These are phyloP conservation scores for Aurifilum marmelostoma DNA, from an alignment of 2,329 filamentous ascomycete species.

Conservation along the genomic window DNA sequence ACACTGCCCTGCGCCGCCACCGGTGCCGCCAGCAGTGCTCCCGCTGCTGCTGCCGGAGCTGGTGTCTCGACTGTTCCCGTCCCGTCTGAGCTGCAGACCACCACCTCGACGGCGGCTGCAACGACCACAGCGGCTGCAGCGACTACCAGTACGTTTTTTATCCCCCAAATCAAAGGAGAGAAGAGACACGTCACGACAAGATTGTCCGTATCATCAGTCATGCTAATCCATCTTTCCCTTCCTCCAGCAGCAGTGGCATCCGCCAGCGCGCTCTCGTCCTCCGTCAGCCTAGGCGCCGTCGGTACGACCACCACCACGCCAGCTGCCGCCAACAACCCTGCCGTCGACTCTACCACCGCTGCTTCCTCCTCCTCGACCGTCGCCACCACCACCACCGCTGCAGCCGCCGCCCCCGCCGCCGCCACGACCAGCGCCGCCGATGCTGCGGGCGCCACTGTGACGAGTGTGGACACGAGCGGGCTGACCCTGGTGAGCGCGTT, in stretches of 20 bases:
- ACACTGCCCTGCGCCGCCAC: slow-evolving; percentile 31
- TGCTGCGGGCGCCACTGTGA: slow-evolving; percentile 32
- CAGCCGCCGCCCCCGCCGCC: slow-evolving; percentile 10
- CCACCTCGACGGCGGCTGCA: slow-evolving; percentile 17
- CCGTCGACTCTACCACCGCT: slow-evolving; percentile 29
- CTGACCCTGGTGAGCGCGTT: slow-evolving; percentile 48
- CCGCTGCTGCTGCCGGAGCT: slow-evolving; percentile 26
- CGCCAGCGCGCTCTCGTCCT: slow-evolving; percentile 33
- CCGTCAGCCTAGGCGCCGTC: slow-evolving; percentile 35
- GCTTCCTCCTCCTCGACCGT: too few species aligned
- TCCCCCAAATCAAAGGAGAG: background rate
- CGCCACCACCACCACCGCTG: background rate
- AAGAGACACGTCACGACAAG: background rate
- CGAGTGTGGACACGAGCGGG: slow-evolving; percentile 44
- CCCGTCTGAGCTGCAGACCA: slow-evolving; percentile 24
- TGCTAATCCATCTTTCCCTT: background rate
- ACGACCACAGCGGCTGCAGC: slow-evolving; percentile 16
- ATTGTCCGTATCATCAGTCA: background rate
- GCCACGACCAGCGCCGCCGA: slow-evolving; percentile 19
- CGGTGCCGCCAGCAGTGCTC: slow-evolving; percentile 26
- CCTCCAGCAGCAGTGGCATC: slow-evolving; percentile 21
- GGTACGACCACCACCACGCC: slow-evolving; percentile 31
- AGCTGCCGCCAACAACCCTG: slow-evolving; percentile 32
- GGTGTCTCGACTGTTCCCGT: slow-evolving; percentile 32
- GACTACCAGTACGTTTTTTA: slow-evolving; percentile 5